phyloP scores from a whole-genome alignment of 306 rosid genomes.

The Styphnolobium japonicum region DNA sequence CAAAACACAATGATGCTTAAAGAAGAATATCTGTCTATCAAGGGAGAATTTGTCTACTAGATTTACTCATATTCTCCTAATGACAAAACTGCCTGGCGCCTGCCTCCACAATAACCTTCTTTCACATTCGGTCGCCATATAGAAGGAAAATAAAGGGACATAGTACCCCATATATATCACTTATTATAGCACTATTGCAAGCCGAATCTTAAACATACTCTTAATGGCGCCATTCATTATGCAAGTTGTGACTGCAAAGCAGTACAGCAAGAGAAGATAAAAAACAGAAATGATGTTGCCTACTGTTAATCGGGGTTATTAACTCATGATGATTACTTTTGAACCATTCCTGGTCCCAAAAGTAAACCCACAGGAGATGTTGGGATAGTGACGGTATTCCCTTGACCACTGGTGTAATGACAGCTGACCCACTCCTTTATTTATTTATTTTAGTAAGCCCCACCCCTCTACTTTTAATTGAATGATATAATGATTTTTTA shows the following conservation, averaged over 20 bases:
- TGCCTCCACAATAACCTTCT: not conserved
- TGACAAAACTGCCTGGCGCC: not conserved
- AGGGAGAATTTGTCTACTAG: not conserved
- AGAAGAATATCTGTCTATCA: not conserved
- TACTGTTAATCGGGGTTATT: conserved; percentile 3
- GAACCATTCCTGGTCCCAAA: not conserved
- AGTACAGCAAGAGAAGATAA: not conserved
- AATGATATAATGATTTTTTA: too few relatives aligned
- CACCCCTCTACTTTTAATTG: too few relatives aligned
- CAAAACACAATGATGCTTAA: conserved; percentile 21
- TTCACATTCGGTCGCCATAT: not conserved
- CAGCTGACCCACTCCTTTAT: not conserved
- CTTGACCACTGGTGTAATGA: not conserved
- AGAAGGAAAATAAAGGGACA: not conserved
- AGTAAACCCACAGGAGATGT: not conserved
- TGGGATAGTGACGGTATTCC: not conserved
- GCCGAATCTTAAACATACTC: conserved; percentile 5
- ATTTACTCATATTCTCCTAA: not conserved
- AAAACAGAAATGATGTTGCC: not conserved
- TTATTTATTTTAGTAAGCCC: too few relatives aligned
- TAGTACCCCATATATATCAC: not conserved
- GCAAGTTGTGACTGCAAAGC: not conserved
- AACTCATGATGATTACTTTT: conserved; percentile 23
- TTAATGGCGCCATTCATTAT: conserved; percentile 8
- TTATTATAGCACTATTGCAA: not conserved